Evolutionary conservation across 129 eudicot species (phyloP), one percentile per base, ranked within the genome.

Genomic region (Helichrysum umbraculigerum): DNA sequence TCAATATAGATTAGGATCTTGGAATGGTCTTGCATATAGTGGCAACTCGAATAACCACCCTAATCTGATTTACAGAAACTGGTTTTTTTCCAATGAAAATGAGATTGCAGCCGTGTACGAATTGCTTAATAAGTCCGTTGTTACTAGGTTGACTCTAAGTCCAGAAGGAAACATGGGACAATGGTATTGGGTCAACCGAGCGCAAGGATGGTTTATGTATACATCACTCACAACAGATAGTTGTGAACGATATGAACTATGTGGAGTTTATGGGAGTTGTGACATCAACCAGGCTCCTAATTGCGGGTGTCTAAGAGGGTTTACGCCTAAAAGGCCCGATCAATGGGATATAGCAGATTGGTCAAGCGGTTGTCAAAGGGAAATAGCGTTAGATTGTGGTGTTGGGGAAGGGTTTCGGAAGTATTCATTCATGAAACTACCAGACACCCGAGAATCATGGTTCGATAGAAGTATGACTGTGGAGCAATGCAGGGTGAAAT

Each of bases 191-290:
- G 19, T 12, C 20, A 52, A 52, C 59, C 59, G 19, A 12, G 2
- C 59, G 0, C 59, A 52, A 52, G 59, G 59, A 12, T 52, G 59
- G 20, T 15, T 52, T 52, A 15, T 52, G 17, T 52, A 52, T 12
- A 3, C 59, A 12, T 52, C 42, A 37, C 7, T 37, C 7, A 37
- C 64, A 21, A 59, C 12, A 59, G 64, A 59, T 21, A 59, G 5
- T n/a, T 59, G 64, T 59, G 64, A 59, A 17, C 10, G 28, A 59
- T 59, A 59, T 32, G 8, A 6, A 11, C 4, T 59, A 6, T 88
- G 93, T 70, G 85, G 88, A 5, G 64, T 81, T 8, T 60, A 83
- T 74, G 86, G 85, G 1, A 70, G 51, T 15, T 88, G 90, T 20
- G 84, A 81, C 51, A 42, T 77, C 3, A 19, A 50, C 21, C 69